These are phyloP conservation scores for Malus hybrid DNA, from an alignment of 331 rosid species.

Conservation along the genomic window DNA sequence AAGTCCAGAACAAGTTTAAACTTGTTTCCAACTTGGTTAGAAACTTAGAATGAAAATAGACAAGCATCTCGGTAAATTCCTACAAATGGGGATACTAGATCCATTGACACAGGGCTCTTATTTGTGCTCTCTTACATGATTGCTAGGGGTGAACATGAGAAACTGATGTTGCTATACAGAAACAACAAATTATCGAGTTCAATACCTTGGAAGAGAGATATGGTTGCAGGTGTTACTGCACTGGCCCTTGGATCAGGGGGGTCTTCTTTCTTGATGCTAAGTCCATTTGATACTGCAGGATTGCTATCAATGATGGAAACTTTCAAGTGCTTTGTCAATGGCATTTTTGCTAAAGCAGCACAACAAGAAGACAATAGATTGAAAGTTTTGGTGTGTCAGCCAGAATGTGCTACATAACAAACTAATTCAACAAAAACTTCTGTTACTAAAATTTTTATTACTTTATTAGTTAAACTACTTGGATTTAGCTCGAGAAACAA, in stretches of 20 bases:
- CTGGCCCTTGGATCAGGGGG: conserved; percentile 95
- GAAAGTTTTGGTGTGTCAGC: conserved; percentile 1
- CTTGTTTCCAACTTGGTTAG: background rate
- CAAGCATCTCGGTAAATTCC: background rate
- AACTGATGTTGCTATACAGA: background rate
- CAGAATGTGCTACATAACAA: conserved; percentile 1
- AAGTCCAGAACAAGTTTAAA: background rate
- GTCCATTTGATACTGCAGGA: conserved; percentile 54
- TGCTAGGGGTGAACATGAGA: background rate
- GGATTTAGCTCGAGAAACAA: background rate
- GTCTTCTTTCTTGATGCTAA: conserved; percentile 57
- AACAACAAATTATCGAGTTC: background rate
- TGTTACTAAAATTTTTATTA: background rate
- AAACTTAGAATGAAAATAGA: background rate
- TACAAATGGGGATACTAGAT: background rate
- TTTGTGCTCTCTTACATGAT: background rate
- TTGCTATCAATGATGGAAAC: conserved; percentile 94
- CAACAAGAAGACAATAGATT: conserved; percentile 3
- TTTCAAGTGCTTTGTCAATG: conserved; percentile 79
- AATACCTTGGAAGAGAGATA: conserved; percentile 77
- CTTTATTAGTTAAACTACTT: background rate
- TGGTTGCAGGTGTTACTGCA: conserved; percentile 82
- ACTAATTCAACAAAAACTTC: background rate
- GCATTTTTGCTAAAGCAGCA: conserved; percentile 65
- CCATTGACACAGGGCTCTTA: background rate